Percentiles rank a stretch among this genome's conserved stretches.
These are phyloP conservation scores for Rhizomucor miehei DNA, from an alignment of 371 early-diverging fungal genomes.

Conservation along the genomic window DNA sequence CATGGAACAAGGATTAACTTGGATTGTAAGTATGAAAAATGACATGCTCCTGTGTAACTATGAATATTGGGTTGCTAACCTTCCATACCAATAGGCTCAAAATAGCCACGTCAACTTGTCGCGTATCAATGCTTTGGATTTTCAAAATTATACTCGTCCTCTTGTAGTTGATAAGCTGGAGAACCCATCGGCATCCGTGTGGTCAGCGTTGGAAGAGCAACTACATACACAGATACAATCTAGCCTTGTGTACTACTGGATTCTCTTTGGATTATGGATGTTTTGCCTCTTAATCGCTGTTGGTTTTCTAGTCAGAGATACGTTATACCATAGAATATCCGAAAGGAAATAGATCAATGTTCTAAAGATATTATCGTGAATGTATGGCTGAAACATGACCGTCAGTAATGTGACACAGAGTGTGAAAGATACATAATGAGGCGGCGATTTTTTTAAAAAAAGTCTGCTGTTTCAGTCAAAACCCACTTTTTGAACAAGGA, in stretches of 20 bases:
- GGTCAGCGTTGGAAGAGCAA: not conserved
- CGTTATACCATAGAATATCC: too few relatives aligned
- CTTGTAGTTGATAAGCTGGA: not conserved
- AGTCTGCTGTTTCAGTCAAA: too few relatives aligned
- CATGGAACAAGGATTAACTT: slow-evolving; percentile 35
- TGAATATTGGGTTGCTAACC: not conserved
- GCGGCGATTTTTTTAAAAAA: too few relatives aligned
- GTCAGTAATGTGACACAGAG: too few relatives aligned
- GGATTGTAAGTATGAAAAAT: slow-evolving; percentile 32
- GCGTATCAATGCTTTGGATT: slow-evolving; percentile 1
- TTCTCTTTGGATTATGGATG: not conserved
- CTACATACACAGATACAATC: not conserved
- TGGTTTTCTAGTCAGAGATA: not conserved
- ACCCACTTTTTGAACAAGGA: too few relatives aligned
- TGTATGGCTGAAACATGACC: too few relatives aligned
- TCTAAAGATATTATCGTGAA: too few relatives aligned
- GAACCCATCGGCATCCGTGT: not conserved
- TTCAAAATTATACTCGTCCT: not conserved
- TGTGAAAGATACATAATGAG: too few relatives aligned
- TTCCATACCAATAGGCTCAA: slow-evolving; percentile 1
- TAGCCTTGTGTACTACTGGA: not conserved
- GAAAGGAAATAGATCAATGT: too few relatives aligned
- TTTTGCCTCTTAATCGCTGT: not conserved
- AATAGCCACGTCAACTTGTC: slow-evolving; percentile 14
- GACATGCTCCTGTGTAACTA: not conserved